Evolutionary conservation across 1,139 yeast species (phyloP).

Genomic region (Blastobotrys persicus): DNA sequence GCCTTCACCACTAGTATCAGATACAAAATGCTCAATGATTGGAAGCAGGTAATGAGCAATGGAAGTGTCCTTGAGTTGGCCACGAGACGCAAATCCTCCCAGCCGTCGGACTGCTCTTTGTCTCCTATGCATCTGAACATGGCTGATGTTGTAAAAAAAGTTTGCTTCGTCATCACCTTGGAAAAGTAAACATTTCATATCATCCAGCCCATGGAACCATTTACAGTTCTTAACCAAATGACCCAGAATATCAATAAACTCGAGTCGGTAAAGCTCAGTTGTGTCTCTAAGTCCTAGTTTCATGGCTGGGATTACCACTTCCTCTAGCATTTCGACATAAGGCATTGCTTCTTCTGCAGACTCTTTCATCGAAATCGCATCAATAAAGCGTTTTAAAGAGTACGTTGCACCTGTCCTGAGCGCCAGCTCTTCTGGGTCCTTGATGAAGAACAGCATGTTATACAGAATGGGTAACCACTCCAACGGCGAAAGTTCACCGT

Average conservation of each 20-base stretch:
- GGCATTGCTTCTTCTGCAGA: slow-evolving; percentile 37
- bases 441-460: slow-evolving; percentile 65
- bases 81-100: slow-evolving; percentile 40
- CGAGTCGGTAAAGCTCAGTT: slow-evolving; percentile 64
- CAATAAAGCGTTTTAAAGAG: slow-evolving; percentile 63
- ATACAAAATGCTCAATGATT: slow-evolving; percentile 70
- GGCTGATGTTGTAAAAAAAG: slow-evolving; percentile 76
- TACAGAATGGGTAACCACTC: slow-evolving; percentile 84
- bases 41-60: slow-evolving; percentile 83
- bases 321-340: slow-evolving; percentile 47
- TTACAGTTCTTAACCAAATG: slow-evolving; percentile 54
- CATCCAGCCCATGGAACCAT: slow-evolving; percentile 56
- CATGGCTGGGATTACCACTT: slow-evolving; percentile 61
- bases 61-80: slow-evolving; percentile 50
- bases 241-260: slow-evolving; percentile 64
- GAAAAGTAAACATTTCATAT: slow-evolving; percentile 63
- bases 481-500: slow-evolving; percentile 43
- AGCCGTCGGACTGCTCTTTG: slow-evolving; percentile 75
- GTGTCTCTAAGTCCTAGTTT: slow-evolving; percentile 65
- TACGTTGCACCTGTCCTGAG: slow-evolving; percentile 76
- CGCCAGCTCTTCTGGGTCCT: slow-evolving; percentile 77
- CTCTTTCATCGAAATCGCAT: slow-evolving; percentile 35
- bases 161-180: slow-evolving; percentile 80
- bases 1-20: slow-evolving; percentile 52
- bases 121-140: slow-evolving; percentile 83